Conservation (phyloP, 306 rosid genomes). For the Pterocarpus santalinus region DNA sequence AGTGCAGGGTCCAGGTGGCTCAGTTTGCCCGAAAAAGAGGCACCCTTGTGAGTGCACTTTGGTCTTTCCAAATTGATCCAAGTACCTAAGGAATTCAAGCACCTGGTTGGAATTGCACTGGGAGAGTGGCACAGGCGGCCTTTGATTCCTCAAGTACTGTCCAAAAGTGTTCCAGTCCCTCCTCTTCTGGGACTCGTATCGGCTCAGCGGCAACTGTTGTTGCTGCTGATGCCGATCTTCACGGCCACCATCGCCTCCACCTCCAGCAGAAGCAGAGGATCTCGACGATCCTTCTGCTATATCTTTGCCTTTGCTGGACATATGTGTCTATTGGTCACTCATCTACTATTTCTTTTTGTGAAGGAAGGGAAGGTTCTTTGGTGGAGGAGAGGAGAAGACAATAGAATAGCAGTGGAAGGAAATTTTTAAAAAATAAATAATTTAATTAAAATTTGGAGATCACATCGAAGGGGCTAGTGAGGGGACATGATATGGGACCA, state of each 20-base stretch:
- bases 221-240: conserved; percentile 26
- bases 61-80: conserved; percentile 88
- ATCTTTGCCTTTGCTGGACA: conserved; percentile 64
- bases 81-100: conserved; percentile 78
- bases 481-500: conserved; percentile 65
- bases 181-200: conserved; percentile 87
- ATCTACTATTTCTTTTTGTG: conserved; percentile 50
- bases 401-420: conserved; percentile 51
- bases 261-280: conserved; percentile 7
- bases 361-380: conserved; percentile 42
- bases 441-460: conserved; percentile 31
- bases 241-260: not conserved
- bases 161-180: conserved; percentile 95
- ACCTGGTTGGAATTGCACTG: conserved; percentile 84
- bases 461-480: conserved; percentile 63
- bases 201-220: conserved; percentile 58
- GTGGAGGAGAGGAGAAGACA: conserved; percentile 47
- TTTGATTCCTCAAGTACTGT: conserved; percentile 86
- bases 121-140: conserved; percentile 76
- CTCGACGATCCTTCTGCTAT: conserved; percentile 60
- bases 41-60: conserved; percentile 77
- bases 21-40: conserved; percentile 77
- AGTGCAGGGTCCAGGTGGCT: conserved; percentile 86
- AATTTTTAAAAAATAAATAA: conserved; percentile 3
- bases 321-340: conserved; percentile 44